Evolutionary conservation across 2,329 filamentous ascomycete species (phyloP).

Genomic region (Chaetoscypha palmicola): DNA sequence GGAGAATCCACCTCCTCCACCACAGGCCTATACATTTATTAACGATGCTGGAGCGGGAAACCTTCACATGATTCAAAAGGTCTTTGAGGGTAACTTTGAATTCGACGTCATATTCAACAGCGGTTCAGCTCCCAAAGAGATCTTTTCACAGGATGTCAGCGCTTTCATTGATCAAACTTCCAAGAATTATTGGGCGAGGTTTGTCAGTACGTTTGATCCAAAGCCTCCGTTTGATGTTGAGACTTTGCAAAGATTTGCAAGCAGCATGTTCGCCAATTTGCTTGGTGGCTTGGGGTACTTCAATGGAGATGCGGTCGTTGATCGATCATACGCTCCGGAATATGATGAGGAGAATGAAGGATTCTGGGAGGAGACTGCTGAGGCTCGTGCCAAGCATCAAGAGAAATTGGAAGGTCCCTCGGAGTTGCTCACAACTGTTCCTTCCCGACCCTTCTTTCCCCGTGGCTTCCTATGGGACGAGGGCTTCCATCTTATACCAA

Average conservation of each 20-base stretch:
- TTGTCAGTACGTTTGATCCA: conserved; percentile 63
- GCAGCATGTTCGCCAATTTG: conserved; percentile 89
- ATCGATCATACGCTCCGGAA: conserved; percentile 83
- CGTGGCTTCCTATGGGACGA: conserved; percentile 97
- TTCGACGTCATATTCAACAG: conserved; percentile 92
- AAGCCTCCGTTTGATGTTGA: conserved; percentile 67
- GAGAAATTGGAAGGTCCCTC: conserved; percentile 72
- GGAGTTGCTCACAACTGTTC: conserved; percentile 85
- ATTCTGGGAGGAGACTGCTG: conserved; percentile 88
- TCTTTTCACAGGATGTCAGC: conserved; percentile 58
- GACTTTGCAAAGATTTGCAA: conserved; percentile 72
- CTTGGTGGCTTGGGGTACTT: conserved; percentile 95
- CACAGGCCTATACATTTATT: conserved; percentile 73
- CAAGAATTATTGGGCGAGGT: conserved; percentile 66
- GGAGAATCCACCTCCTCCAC: conserved; percentile 70
- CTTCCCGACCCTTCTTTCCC: conserved; percentile 92
- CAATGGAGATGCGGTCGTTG: conserved; percentile 78
- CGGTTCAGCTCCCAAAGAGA: conserved; percentile 51
- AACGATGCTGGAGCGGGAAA: conserved; percentile 68
- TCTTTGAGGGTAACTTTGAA: conserved; percentile 83
- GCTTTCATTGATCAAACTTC: conserved; percentile 60
- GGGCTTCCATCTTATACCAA: conserved; percentile 86
- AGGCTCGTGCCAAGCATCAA: conserved; percentile 62
- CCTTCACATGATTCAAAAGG: conserved; percentile 81
- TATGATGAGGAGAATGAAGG: conserved; percentile 94